Evolutionary conservation across 148 eudicot genomes (phyloP).

Genomic region (Chenopodium quinoa): DNA sequence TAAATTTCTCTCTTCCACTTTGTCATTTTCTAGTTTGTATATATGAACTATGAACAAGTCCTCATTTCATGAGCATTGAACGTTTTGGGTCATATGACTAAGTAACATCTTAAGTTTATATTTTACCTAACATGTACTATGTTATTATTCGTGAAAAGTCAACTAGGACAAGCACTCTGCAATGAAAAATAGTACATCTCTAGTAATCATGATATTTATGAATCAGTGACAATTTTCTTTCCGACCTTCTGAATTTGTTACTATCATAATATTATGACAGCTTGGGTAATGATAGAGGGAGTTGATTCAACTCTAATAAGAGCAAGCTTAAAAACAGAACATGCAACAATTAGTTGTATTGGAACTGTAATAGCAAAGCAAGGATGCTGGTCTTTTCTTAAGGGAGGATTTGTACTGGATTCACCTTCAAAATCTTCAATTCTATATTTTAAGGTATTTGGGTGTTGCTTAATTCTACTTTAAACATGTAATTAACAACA

Average conservation of each 20-base stretch:
- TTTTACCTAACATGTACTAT: too few relatives aligned
- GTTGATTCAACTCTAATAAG: constrained; percentile 44
- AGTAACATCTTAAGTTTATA: too few relatives aligned
- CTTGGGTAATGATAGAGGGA: constrained; percentile 62
- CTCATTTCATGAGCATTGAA: too few relatives aligned
- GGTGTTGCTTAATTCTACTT: neutral
- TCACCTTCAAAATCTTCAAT: constrained; percentile 45
- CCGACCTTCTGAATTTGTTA: neutral
- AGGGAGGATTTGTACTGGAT: constrained; percentile 72
- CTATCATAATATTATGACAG: constrained; percentile 28
- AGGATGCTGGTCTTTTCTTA: constrained; percentile 95
- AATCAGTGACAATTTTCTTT: neutral
- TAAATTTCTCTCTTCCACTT: constrained; percentile 5
- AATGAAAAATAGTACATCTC: neutral
- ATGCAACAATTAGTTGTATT: constrained; percentile 42
- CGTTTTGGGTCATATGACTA: too few relatives aligned
- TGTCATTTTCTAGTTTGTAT: neutral
- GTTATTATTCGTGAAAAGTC: neutral
- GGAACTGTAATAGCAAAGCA: constrained; percentile 63
- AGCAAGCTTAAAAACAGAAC: constrained; percentile 45
- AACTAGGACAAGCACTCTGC: neutral
- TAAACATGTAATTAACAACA: neutral
- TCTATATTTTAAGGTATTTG: constrained; percentile 58
- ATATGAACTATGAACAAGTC: too few relatives aligned
- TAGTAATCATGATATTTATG: neutral